Conservation (phyloP, 192 early-diverging fungal genomes). For the Pilaira anomala region DNA sequence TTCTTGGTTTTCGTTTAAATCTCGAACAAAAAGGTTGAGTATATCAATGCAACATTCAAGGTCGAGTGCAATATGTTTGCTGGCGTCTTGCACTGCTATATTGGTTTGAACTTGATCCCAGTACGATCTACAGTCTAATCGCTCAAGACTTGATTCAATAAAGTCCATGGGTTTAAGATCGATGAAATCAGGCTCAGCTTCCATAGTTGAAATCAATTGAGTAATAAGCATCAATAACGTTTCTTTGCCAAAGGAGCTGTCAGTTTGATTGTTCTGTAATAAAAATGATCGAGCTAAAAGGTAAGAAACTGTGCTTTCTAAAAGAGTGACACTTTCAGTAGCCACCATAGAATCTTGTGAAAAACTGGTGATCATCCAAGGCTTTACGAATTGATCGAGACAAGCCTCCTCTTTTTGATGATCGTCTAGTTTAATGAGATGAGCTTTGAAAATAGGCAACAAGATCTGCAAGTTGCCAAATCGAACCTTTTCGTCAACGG, state of each 20-base stretch:
- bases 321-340: slow-evolving; percentile 24
- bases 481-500: slow-evolving; percentile 26
- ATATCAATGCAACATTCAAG: slow-evolving; percentile 35
- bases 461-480: slow-evolving; percentile 35
- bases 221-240: slow-evolving; percentile 10
- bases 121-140: slow-evolving; percentile 1
- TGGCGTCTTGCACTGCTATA: neutral
- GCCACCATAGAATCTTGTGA: slow-evolving; percentile 31
- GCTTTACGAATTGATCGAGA: slow-evolving; percentile 12
- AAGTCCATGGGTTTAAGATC: slow-evolving; percentile 28
- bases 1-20: slow-evolving; percentile 12
- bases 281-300: slow-evolving; percentile 17
- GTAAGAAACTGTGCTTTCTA: slow-evolving; percentile 14
- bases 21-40: slow-evolving; percentile 16
- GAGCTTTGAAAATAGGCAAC: slow-evolving; percentile 27
- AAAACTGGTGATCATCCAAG: slow-evolving; percentile 27
- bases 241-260: neutral
- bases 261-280: neutral
- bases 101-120: slow-evolving; percentile 1
- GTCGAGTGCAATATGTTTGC: slow-evolving; percentile 14
- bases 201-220: slow-evolving; percentile 23
- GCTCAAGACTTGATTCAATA: neutral
- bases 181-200: slow-evolving; percentile 33
- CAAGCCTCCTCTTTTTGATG: slow-evolving; percentile 16
- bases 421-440: slow-evolving; percentile 12